phyloP scores from a whole-genome alignment of 495 filamentous ascomycete genomes.

The Pseudomonodictys pantanalensis region DNA sequence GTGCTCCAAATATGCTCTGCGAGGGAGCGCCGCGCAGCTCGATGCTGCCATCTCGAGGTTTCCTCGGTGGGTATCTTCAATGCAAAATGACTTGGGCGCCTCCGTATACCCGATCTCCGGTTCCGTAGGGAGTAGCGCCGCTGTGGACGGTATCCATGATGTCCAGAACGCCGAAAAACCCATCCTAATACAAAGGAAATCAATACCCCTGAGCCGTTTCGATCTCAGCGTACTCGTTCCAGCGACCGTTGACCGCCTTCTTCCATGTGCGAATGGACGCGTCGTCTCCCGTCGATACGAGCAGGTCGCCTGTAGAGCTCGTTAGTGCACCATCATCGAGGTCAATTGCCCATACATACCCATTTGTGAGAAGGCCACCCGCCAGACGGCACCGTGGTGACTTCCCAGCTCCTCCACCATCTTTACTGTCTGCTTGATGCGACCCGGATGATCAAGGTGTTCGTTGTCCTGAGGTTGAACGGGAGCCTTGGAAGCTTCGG shows the following conservation, averaged over 20 bases:
- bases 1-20: neutral
- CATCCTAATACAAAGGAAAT: neutral
- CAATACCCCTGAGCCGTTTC: conserved; percentile 20
- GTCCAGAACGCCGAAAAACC: neutral
- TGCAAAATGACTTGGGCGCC: conserved; percentile 10
- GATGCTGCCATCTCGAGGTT: neutral
- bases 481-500: conserved; percentile 41
- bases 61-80: conserved; percentile 16
- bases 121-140: no score
- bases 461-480: conserved; percentile 16
- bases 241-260: conserved; percentile 33
- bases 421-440: conserved; percentile 40
- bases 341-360: conserved; percentile 27
- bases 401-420: conserved; percentile 39
- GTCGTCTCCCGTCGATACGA: conserved; percentile 43
- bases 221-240: conserved; percentile 34
- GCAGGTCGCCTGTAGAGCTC: conserved; percentile 33
- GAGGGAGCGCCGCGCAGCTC: neutral
- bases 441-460: conserved; percentile 36
- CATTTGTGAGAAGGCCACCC: conserved; percentile 40
- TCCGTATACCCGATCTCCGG: no score
- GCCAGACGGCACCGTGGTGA: conserved; percentile 44
- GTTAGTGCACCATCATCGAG: conserved; percentile 2
- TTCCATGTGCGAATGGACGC: conserved; percentile 41
- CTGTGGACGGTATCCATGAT: neutral